A percentile compares a stretch with the other conserved stretches of the same genome.
phyloP scores from a whole-genome alignment of 164 flowering plant species.

The grape (Vitis vinifera) region DNA sequence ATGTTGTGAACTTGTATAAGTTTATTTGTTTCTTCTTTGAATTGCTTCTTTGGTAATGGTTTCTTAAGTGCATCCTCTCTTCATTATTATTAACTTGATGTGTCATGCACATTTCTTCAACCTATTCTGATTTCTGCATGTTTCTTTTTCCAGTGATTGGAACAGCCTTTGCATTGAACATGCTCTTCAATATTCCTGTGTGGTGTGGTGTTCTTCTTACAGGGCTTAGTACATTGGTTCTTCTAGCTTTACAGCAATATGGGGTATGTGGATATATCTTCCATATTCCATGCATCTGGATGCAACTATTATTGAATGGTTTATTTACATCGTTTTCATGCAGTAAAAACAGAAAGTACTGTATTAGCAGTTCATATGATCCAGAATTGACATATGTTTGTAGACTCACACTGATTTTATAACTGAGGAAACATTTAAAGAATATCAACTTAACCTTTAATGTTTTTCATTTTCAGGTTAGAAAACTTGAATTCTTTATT shows the following conservation, averaged over 20 bases:
- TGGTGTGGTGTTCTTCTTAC: constrained; percentile 94
- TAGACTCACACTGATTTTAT: neutral
- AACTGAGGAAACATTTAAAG: neutral
- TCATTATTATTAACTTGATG: neutral
- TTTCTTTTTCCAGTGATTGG: constrained; percentile 64
- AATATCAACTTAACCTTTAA: neutral
- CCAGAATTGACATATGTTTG: neutral
- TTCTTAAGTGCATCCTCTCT: neutral
- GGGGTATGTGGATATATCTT: constrained; percentile 57
- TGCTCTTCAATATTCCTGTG: constrained; percentile 83
- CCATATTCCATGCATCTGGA: neutral
- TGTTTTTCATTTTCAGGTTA: constrained; percentile 46
- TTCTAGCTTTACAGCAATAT: constrained; percentile 88
- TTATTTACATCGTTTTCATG: neutral
- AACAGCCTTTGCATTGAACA: constrained; percentile 94
- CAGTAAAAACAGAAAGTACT: neutral
- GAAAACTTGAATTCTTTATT: constrained; percentile 90
- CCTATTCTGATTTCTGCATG: neutral
- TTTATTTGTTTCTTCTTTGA: no score
- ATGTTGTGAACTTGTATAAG: no score
- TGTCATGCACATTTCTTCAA: neutral
- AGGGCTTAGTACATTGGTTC: constrained; percentile 81
- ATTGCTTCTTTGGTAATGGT: neutral
- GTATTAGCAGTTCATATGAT: neutral
- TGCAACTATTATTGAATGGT: neutral